These are phyloP conservation scores for Vanrija sp. DNA, from an alignment of 1,284 basidiomycete species.

Conservation along the genomic window DNA sequence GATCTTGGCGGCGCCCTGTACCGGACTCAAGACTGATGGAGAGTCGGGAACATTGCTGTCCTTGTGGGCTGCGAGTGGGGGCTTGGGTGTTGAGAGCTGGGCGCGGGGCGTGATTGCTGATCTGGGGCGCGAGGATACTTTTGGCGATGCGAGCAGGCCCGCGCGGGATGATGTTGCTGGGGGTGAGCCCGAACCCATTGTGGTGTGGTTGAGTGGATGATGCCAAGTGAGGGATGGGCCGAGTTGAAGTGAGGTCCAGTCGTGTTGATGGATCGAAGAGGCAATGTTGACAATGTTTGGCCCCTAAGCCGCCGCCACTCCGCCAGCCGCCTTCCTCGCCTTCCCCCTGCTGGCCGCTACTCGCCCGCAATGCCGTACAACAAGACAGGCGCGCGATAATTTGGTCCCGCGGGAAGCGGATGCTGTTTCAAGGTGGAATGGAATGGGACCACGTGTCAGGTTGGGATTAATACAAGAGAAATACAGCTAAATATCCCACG, in stretches of 20 bases:
- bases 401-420: no score
- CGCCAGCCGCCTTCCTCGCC: no score
- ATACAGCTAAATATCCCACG: no score
- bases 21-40: slow-evolving; percentile 3
- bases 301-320: no score
- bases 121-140: slow-evolving; percentile 16
- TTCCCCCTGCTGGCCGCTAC: no score
- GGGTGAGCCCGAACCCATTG: not conserved
- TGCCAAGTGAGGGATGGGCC: not conserved
- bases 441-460: no score
- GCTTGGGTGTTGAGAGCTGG: not conserved
- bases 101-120: slow-evolving; percentile 6
- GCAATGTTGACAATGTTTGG: not conserved
- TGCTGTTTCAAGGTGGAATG: no score
- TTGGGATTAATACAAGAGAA: no score
- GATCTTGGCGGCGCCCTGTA: slow-evolving; percentile 18
- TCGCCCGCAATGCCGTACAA: no score
- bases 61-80: slow-evolving; percentile 5
- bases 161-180: not conserved
- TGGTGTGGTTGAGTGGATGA: not conserved
- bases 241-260: not conserved
- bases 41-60: slow-evolving; percentile 12
- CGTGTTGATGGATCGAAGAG: not conserved
- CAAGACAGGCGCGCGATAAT: no score
- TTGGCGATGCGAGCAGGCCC: not conserved